Conservation (phyloP, 2,329 filamentous ascomycete genomes). For the Phialemoniopsis sp. region DNA sequence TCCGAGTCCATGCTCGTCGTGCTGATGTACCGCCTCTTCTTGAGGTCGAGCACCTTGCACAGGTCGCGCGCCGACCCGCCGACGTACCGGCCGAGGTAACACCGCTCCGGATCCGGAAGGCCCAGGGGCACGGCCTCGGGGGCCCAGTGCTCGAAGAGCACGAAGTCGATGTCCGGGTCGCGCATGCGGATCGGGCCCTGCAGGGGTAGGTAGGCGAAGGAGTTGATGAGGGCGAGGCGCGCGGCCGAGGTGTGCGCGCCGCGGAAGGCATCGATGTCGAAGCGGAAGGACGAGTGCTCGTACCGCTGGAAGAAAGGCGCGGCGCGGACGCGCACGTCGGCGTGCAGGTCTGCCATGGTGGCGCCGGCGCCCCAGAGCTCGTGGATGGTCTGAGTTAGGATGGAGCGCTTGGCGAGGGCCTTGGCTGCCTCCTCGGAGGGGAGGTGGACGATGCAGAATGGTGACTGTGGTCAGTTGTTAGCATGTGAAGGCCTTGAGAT, state of each 20-base stretch:
- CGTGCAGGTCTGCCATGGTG: slow-evolving; percentile 65
- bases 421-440: slow-evolving; percentile 61
- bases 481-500: slow-evolving; percentile 7
- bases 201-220: slow-evolving; percentile 75
- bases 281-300: slow-evolving; percentile 68
- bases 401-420: slow-evolving; percentile 67
- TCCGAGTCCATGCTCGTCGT: slow-evolving; percentile 98
- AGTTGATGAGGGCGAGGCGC: slow-evolving; percentile 74
- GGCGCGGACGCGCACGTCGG: slow-evolving; percentile 55
- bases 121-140: slow-evolving; percentile 44
- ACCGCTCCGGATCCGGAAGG: slow-evolving; percentile 48
- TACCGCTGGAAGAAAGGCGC: slow-evolving; percentile 65
- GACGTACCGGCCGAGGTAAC: slow-evolving; percentile 72
- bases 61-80: slow-evolving; percentile 63
- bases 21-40: slow-evolving; percentile 89
- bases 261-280: slow-evolving; percentile 78
- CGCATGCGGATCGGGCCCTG: slow-evolving; percentile 75
- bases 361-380: slow-evolving; percentile 80
- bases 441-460: slow-evolving; percentile 76
- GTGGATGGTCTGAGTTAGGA: slow-evolving; percentile 79
- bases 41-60: slow-evolving; percentile 75
- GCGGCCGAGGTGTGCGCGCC: slow-evolving; percentile 60
- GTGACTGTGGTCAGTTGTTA: slow-evolving; percentile 55
- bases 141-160: slow-evolving; percentile 78
- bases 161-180: slow-evolving; percentile 69